phyloP scores from a whole-genome alignment of 345 rosid genomes.

The rapeseed (Brassica napus) region DNA sequence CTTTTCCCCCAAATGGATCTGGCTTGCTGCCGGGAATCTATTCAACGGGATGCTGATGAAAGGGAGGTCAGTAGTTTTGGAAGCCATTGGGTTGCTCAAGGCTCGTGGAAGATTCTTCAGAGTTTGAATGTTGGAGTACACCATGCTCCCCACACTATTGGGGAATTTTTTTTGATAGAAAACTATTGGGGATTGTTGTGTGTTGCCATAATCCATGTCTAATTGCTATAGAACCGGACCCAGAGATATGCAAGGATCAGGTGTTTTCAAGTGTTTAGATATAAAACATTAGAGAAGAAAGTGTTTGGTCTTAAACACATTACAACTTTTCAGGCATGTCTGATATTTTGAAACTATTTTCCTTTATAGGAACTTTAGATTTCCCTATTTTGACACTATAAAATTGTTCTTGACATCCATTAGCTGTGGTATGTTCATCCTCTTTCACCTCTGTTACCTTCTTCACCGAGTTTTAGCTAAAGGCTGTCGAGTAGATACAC shows the following conservation, averaged over 20 bases:
- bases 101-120: conserved; percentile 94
- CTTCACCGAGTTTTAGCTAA: conserved; percentile 42
- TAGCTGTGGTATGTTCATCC: conserved; percentile 20
- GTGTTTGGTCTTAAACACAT: not conserved
- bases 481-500: conserved; percentile 60
- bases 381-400: conserved; percentile 29
- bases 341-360: not conserved
- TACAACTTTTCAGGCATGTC: conserved; percentile 11
- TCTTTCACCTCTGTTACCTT: not conserved
- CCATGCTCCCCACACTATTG: conserved; percentile 95
- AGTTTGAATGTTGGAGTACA: conserved; percentile 87
- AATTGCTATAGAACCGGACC: conserved; percentile 95
- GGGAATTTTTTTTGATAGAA: conserved; percentile 44
- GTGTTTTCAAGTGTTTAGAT: conserved; percentile 20
- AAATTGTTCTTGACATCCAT: conserved; percentile 21
- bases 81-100: conserved; percentile 86
- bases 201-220: conserved; percentile 96
- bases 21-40: conserved; percentile 83
- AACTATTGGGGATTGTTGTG: conserved; percentile 94
- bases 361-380: not conserved
- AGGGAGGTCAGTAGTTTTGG: conserved; percentile 89
- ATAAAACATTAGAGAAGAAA: not conserved
- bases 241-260: conserved; percentile 77
- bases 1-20: conserved; percentile 66
- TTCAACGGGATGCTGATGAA: conserved; percentile 99